A percentile compares a stretch with the other conserved stretches of the same genome.
Evolutionary conservation across 192 early-diverging fungal species (phyloP).

Genomic region (Backusella circina): DNA sequence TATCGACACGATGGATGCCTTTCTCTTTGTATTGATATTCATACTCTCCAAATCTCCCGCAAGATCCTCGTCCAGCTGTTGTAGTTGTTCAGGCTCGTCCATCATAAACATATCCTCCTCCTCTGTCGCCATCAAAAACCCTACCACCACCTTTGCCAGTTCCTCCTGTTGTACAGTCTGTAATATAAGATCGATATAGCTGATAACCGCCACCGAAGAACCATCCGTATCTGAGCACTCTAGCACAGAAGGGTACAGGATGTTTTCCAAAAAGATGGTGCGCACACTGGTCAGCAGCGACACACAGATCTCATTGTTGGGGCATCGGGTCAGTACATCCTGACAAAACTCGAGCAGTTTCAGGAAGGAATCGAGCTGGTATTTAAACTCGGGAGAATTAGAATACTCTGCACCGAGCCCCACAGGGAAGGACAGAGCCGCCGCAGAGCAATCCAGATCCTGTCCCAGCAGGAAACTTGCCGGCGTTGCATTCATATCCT

Average conservation of each 20-base stretch:
- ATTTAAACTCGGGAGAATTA: conserved; percentile 57
- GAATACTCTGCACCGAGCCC: conserved; percentile 52
- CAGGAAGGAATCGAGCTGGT: conserved; percentile 63
- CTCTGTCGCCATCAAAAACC: conserved; percentile 75
- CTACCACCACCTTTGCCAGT: conserved; percentile 67
- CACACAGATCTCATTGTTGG: conserved; percentile 57
- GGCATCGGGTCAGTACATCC: conserved; percentile 65
- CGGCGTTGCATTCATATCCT: conserved; percentile 25
- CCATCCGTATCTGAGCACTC: conserved; percentile 92
- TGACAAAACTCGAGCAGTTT: conserved; percentile 72
- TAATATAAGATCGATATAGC: conserved; percentile 84
- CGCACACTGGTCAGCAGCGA: conserved; percentile 66
- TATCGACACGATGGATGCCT: neutral
- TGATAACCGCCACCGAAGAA: conserved; percentile 83
- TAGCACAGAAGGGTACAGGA: conserved; percentile 80
- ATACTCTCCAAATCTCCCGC: neutral
- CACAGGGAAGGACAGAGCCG: conserved; percentile 28
- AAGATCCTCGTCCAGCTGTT: too few species aligned
- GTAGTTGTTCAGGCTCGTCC: neutral
- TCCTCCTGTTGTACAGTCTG: conserved; percentile 71
- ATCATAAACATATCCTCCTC: conserved; percentile 15
- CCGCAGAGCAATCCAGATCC: conserved; percentile 11
- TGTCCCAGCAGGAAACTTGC: conserved; percentile 31
- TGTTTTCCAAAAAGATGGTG: conserved; percentile 78
- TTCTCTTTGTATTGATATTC: neutral